Conservation (phyloP, 768 basidiomycete species). For the Termitomyces sp. region DNA sequence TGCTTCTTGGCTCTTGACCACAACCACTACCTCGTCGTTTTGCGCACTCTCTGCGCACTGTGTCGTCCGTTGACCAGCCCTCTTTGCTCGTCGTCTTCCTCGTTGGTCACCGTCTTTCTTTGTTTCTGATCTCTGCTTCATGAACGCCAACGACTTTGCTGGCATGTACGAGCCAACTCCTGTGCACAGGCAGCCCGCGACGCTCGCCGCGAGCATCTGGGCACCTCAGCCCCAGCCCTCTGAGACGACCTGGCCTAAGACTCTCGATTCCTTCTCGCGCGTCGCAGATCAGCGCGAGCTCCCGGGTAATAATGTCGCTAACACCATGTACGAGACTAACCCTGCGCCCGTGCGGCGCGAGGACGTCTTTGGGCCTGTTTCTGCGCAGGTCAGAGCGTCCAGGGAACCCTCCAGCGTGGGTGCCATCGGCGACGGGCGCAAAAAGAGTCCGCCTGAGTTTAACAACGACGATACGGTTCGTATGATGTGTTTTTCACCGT, state of each 20-base stretch:
- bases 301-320: too few species aligned
- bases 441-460: slow-evolving; percentile 53
- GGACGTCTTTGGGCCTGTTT: slow-evolving; percentile 64
- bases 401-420: slow-evolving; percentile 40
- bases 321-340: slow-evolving; percentile 17
- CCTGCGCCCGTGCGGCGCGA: slow-evolving; percentile 36
- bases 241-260: slow-evolving; percentile 64
- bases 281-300: slow-evolving; percentile 43
- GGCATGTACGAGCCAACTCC: slow-evolving; percentile 35
- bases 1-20: slow-evolving; percentile 41
- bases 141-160: slow-evolving; percentile 28
- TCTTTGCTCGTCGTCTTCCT: neutral
- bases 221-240: slow-evolving; percentile 75
- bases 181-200: slow-evolving; percentile 29
- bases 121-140: slow-evolving; percentile 9
- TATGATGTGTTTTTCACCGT: neutral
- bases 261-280: slow-evolving; percentile 59
- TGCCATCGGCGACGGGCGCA: slow-evolving; percentile 79
- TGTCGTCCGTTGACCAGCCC: neutral
- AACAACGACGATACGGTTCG: slow-evolving; percentile 19
- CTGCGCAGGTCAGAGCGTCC: slow-evolving; percentile 11
- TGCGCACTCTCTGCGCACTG: neutral
- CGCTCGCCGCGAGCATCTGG: slow-evolving; percentile 67
- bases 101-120: neutral
- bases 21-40: slow-evolving; percentile 28